Base-by-base conservation (phyloP, 2,329 filamentous ascomycete genomes). In the Ophioceras dolichostomum region DNA sequence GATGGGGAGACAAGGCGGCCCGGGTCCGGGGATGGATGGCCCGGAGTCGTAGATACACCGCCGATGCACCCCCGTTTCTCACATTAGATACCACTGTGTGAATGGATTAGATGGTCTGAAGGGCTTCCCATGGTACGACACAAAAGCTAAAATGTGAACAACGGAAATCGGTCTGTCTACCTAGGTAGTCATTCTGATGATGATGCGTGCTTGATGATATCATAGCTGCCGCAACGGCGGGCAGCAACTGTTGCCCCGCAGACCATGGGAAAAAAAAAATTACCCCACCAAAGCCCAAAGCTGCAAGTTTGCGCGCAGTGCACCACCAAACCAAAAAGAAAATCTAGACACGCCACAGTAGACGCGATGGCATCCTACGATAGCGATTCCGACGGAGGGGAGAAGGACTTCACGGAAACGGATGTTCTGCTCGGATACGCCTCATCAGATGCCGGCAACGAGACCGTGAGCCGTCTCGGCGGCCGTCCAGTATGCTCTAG, bases 351-450 rank as follows among this genome's bases (percentile, higher is more conserved):
- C 32, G 28, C 32, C 13, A 19, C 22, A 14, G 9, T 28, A 39
- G 10, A 22, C 27, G 50, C 33, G 13, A 88, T 87, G 83, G 68
- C 79, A 40, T 68, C 76, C 13, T 93, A 94, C 62, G 86, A 94
- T 49, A 93, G 84, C 54, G 88, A 95, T 50, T 86, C 80, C 2
- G 89, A 84, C 1, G 76, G 68, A 20, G 83, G 75, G 31, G 79
- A 76, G 39, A 72, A 75, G 5, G 70, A 76, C 33, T 86, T 76
- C 43, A 81, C 78, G 14, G 80, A 85, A 56, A 96, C 91, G 6
- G 85, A 83, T 46, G 87, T 95, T 2, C 73, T 95, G 2, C 71
- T 98, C 10, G 91, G 91, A 4, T 98, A 94, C 57, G 83, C 86
- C 3, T 83, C 83, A 2, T 77, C 79, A 53, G 84, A 94, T 39